phyloP scores from a whole-genome alignment of 73 alveolate genomes.

The Tetrahymena borealis region DNA sequence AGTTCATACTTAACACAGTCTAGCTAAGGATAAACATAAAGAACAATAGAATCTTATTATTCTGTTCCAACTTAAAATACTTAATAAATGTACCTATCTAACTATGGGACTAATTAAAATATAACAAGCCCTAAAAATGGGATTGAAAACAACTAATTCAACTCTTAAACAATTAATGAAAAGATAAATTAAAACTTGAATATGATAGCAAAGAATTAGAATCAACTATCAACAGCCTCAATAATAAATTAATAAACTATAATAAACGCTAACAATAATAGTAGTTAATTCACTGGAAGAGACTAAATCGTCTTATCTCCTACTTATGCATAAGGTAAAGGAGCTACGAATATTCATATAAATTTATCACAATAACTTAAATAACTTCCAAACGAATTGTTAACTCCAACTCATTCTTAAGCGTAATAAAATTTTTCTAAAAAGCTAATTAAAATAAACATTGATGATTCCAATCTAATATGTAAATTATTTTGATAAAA shows the following conservation, averaged over 20 bases:
- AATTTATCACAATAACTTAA: neutral
- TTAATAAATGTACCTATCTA: neutral
- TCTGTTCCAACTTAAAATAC: neutral
- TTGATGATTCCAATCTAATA: too few relatives aligned
- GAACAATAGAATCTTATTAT: neutral
- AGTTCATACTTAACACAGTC: neutral
- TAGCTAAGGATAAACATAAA: neutral
- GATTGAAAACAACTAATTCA: too few relatives aligned
- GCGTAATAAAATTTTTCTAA: neutral
- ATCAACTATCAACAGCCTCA: neutral
- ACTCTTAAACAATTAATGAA: neutral
- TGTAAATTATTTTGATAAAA: neutral
- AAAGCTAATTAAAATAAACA: too few relatives aligned
- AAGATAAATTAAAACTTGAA: neutral
- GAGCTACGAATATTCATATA: neutral
- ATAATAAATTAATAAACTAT: neutral
- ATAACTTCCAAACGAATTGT: neutral
- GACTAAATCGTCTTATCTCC: neutral
- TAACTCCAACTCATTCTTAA: neutral
- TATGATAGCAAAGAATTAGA: neutral
- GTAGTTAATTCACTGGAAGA: too few relatives aligned
- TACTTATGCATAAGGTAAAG: neutral
- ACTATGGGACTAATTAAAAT: neutral
- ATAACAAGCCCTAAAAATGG: neutral
- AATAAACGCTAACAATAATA: neutral